Evolutionary conservation across 2,329 filamentous ascomycete species (phyloP), one percentile per base, ranked within the genome.

Genomic region (Podosphaera aphanis): DNA sequence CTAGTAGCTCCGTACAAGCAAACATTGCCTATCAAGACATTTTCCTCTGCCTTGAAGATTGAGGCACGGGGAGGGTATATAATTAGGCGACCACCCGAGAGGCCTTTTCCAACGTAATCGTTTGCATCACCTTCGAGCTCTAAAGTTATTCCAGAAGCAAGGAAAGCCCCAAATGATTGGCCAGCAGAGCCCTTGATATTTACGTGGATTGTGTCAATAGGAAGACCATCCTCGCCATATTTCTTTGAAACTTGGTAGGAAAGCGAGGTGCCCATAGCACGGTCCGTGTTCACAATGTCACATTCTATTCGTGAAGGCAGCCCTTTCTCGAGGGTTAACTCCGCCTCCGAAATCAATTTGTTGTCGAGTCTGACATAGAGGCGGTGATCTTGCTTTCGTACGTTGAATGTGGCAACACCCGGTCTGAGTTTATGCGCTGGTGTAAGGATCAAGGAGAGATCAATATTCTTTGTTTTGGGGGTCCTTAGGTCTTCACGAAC

Each of bases 111-210:
- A 47, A 95, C 86, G 56, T 94, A 95, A 61, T 95, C 88, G 62
- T 95, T 95, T 59, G 84, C 69, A 61, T 95, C 88, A 64, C 88
- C 88, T 66, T 95, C 88, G 35, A 95, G 76, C 64, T 95, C 88
- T 41, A 95, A 68, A 1, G 88, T 95, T 40, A 94, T 77, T 72
- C 88, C 88, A 50, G 86, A 83, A 40, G 88, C 86, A 48, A 94
- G 72, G 70, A 81, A 94, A 44, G 86, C 86, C 66, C 88, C 88
- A 57, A 95, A 95, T 1, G 88, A 94, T 63, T 95, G 88, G 56
- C 88, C 88, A 53, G 88, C 88, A 46, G 88, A 94, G 39, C 88
- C 88, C 69, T 90, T 86, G 62, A 94, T 90, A 59, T 93, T 94
- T 60, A 84, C 83, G 59, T 95, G 88, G 47, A 95, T 84, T 18